Evolutionary conservation across 306 rosid genomes (phyloP).

Genomic region (Vigna mungo): DNA sequence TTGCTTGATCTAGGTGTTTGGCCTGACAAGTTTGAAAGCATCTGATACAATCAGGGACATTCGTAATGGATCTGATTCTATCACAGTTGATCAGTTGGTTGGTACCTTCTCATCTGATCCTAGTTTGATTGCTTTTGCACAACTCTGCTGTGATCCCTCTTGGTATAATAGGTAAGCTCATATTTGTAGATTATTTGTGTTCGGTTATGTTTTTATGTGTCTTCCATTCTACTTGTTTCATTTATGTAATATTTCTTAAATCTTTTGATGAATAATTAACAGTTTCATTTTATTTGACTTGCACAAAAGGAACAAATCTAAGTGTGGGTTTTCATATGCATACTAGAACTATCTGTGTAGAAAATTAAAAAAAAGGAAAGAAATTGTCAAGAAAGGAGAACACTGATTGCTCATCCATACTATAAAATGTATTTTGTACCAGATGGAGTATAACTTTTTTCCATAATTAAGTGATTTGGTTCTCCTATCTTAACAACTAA

Average conservation of each 20-base stretch:
- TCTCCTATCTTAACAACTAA: background rate
- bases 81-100: slow-evolving; percentile 88
- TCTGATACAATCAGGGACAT: slow-evolving; percentile 46
- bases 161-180: slow-evolving; percentile 75
- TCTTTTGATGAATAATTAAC: slow-evolving; percentile 34
- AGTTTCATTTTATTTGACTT: background rate
- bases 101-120: slow-evolving; percentile 98
- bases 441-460: background rate
- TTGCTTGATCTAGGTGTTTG: slow-evolving; percentile 76
- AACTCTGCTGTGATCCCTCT: slow-evolving; percentile 88
- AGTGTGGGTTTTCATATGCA: slow-evolving; percentile 1
- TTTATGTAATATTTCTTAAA: slow-evolving; percentile 17
- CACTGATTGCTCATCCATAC: slow-evolving; percentile 8
- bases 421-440: background rate
- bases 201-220: slow-evolving; percentile 14
- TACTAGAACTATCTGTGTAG: background rate
- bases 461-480: no score
- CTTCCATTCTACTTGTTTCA: slow-evolving; percentile 16
- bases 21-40: slow-evolving; percentile 72
- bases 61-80: slow-evolving; percentile 68
- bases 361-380: background rate
- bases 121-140: slow-evolving; percentile 97
- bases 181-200: slow-evolving; percentile 25
- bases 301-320: slow-evolving; percentile 15
- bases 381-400: background rate